Evolutionary conservation across 2,329 filamentous ascomycete species (phyloP), one percentile per base, ranked within the genome.

Genomic region (Lecanicillium sp.): DNA sequence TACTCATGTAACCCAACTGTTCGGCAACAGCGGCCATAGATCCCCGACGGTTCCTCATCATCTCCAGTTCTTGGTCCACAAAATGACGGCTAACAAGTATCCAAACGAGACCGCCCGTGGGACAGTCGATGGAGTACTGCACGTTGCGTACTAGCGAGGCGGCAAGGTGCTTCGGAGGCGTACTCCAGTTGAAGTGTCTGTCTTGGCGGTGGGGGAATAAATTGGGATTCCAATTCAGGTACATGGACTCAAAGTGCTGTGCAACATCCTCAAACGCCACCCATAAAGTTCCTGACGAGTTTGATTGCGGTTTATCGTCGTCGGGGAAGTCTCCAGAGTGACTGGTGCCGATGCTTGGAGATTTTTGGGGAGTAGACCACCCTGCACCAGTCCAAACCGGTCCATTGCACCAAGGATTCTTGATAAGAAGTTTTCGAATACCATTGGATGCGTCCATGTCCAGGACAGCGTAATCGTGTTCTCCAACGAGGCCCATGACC

Each of bases 361-460:
- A 42, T 23, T 52, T 40, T 43, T 47, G 39, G 37, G 37, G 48
- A 24, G 58, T 51, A 11, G 55, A 57, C 32, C 50, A 58, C n/a
- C 55, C 57, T n/a, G 56, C 54, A 7, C 61, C 84, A 54, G 78
- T 82, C 85, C 85, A 90, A 6, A 82, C 77, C 36, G 83, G 81
- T 3, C 88, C 89, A 60, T 90, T 83, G 44, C 86, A 86, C 93
- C 93, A 98, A 2, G 93, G 93, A 59, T 98, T 98, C 67, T 98
- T 98, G 54, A 98, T 78, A 0, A 96, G 74, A 44, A 97, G 72
- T 44, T 84, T 75, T 20, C 83, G 79, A 52, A 78, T 78, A 1
- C 78, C 78, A 4, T 75, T 73, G 2, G 72, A 58, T 21, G 73
- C 72, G 52, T 87, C 83, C 63, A 98, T 74, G 51, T 93, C 84